These are phyloP conservation scores for Monosporascus sp. DNA, from an alignment of 2,329 filamentous ascomycete genomes.

Conservation along the genomic window DNA sequence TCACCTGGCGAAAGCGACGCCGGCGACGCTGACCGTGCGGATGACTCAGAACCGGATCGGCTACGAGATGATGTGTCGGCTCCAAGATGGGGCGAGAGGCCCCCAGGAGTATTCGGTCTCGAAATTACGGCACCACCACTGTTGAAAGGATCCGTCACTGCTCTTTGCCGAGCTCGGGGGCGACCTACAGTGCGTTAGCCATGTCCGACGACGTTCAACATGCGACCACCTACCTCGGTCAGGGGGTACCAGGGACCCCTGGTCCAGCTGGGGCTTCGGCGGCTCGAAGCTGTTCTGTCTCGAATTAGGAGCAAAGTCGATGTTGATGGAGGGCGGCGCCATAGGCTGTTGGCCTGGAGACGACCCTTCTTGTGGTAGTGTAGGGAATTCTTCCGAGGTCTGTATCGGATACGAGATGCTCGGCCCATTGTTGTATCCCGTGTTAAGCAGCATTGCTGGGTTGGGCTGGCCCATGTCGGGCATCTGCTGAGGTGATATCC, in stretches of 20 bases:
- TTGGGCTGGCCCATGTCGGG: slow-evolving; percentile 48
- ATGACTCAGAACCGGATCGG: slow-evolving; percentile 39
- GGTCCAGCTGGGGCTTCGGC: slow-evolving; percentile 59
- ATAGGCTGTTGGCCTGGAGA: slow-evolving; percentile 62
- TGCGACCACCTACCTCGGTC: slow-evolving; percentile 50
- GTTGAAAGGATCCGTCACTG: slow-evolving; percentile 58
- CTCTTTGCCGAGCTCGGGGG: slow-evolving; percentile 45
- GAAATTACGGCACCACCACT: slow-evolving; percentile 37
- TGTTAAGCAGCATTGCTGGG: slow-evolving; percentile 38
- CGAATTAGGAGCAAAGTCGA: slow-evolving; percentile 80
- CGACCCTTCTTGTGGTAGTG: slow-evolving; percentile 40
- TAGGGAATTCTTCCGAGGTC: slow-evolving; percentile 47
- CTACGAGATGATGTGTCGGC: slow-evolving; percentile 36
- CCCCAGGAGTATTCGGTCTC: slow-evolving; percentile 35
- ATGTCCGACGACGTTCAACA: slow-evolving; percentile 1
- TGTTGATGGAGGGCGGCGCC: slow-evolving; percentile 91
- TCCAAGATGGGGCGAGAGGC: slow-evolving; percentile 47
- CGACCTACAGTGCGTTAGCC: slow-evolving; percentile 36
- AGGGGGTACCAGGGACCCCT: slow-evolving; percentile 80
- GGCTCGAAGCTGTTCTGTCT: slow-evolving; percentile 62
- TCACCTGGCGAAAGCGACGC: slow-evolving; percentile 55
- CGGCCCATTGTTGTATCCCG: slow-evolving; percentile 37
- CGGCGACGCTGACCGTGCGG: slow-evolving; percentile 35
- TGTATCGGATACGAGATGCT: slow-evolving; percentile 36
- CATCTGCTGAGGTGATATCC: slow-evolving; percentile 53